These are phyloP conservation scores for Fusarium falciforme DNA, from an alignment of 2,329 filamentous ascomycete genomes.

Conservation along the genomic window DNA sequence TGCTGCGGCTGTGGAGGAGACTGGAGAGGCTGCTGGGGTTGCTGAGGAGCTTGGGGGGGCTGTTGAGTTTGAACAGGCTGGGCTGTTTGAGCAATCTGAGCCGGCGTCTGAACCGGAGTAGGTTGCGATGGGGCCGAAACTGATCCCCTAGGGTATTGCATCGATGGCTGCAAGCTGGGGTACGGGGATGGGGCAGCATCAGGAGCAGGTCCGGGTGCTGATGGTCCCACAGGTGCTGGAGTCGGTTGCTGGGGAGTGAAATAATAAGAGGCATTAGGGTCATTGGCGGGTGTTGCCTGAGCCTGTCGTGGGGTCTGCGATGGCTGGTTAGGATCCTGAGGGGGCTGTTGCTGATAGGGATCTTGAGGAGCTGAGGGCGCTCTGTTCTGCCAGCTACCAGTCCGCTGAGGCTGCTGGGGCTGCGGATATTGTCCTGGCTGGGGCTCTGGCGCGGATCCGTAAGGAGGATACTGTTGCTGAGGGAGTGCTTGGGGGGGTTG, in stretches of 20 bases:
- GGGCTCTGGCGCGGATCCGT: slow-evolving; percentile 55
- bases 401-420: slow-evolving; percentile 60
- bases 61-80: slow-evolving; percentile 47
- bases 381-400: slow-evolving; percentile 63
- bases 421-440: slow-evolving; percentile 57
- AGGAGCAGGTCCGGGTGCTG: slow-evolving; percentile 52
- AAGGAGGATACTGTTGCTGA: slow-evolving; percentile 55
- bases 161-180: slow-evolving; percentile 61
- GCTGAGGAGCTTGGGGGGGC: slow-evolving; percentile 26
- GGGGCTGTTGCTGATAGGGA: slow-evolving; percentile 43
- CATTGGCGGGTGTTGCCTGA: slow-evolving; percentile 49
- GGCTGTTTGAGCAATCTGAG: slow-evolving; percentile 35
- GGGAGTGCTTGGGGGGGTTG: slow-evolving; percentile 49
- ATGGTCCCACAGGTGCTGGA: slow-evolving; percentile 50
- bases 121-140: slow-evolving; percentile 49
- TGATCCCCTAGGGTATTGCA: slow-evolving; percentile 58
- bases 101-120: slow-evolving; percentile 47
- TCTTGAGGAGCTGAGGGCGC: slow-evolving; percentile 53
- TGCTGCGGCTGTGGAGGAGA: slow-evolving; percentile 44
- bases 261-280: slow-evolving; percentile 70
- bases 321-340: slow-evolving; percentile 42
- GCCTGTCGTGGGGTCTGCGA: slow-evolving; percentile 47
- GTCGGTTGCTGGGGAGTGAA: slow-evolving; percentile 57
- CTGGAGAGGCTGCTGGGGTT: slow-evolving; percentile 47
- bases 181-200: slow-evolving; percentile 64